Evolutionary conservation across 1,139 yeast species (phyloP).

Genomic region (Yamadazyma triangularis): DNA sequence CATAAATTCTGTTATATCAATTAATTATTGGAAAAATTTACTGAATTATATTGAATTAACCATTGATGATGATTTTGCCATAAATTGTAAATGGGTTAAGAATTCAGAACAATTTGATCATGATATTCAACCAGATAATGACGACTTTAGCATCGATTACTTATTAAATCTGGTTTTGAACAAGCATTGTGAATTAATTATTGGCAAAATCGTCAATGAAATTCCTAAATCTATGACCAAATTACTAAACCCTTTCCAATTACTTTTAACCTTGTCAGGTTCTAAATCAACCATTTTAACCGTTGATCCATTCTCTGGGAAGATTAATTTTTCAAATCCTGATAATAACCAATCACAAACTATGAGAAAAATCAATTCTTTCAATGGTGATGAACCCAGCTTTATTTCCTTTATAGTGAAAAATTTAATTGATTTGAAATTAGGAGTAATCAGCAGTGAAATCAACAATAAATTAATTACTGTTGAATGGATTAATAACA

Average conservation of each 20-base stretch:
- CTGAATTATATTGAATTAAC: conserved; percentile 64
- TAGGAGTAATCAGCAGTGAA: conserved; percentile 51
- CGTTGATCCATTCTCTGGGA: conserved; percentile 44
- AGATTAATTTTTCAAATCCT: conserved; percentile 41
- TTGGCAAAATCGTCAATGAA: conserved; percentile 18
- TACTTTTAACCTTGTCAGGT: conserved; percentile 31
- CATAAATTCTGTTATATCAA: conserved; percentile 49
- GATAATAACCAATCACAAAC: conserved; percentile 34
- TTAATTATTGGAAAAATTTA: conserved; percentile 67
- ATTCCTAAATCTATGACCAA: conserved; percentile 27
- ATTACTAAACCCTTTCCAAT: conserved; percentile 31
- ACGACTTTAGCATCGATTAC: conserved; percentile 31
- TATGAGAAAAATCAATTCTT: conserved; percentile 31
- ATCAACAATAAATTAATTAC: conserved; percentile 53
- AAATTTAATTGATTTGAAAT: conserved; percentile 41
- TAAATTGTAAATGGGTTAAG: conserved; percentile 65
- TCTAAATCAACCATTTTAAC: conserved; percentile 34
- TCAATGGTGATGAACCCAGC: conserved; percentile 25
- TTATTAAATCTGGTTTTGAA: conserved; percentile 31
- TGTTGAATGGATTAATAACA: conserved; percentile 64
- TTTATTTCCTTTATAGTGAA: conserved; percentile 32
- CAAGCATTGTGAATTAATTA: conserved; percentile 35
- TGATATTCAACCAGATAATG: conserved; percentile 11
- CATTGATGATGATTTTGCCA: conserved; percentile 45
- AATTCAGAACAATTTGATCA: conserved; percentile 10